Conservation (phyloP, 116 monocot genomes). For the Zostera marina region DNA sequence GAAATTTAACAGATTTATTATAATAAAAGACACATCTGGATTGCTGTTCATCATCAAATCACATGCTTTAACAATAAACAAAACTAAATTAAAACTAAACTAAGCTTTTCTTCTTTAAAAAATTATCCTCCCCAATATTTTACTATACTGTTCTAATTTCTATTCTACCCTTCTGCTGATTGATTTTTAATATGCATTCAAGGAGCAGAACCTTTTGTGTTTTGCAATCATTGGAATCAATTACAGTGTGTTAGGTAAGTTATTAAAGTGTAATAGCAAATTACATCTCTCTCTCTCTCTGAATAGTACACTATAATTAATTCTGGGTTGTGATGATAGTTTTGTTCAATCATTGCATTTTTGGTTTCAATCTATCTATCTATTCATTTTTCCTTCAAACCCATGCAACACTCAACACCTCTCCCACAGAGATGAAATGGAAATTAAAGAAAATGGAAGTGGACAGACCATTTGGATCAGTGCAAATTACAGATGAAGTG, state of each 20-base stretch:
- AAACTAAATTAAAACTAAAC: too few relatives aligned
- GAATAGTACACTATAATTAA: too few relatives aligned
- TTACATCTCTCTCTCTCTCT: background rate
- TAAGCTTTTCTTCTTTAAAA: too few relatives aligned
- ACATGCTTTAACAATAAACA: background rate
- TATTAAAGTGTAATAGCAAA: background rate
- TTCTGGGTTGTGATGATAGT: too few relatives aligned
- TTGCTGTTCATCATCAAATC: constrained; percentile 1
- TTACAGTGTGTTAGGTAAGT: background rate
- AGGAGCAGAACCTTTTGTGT: background rate
- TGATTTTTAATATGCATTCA: background rate
- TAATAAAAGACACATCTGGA: background rate
- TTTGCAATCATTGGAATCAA: constrained; percentile 3
- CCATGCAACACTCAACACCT: background rate
- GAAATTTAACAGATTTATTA: background rate
- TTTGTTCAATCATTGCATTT: background rate
- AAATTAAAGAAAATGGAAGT: background rate
- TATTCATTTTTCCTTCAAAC: constrained; percentile 1
- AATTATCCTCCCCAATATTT: too few relatives aligned
- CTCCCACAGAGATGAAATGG: background rate
- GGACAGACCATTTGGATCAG: background rate
- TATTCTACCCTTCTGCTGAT: background rate
- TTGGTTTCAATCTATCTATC: background rate
- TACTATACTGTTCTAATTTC: background rate
- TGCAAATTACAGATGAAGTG: background rate